phyloP scores from a whole-genome alignment of 768 basidiomycete species.

The Sarcomyxa edulis region DNA sequence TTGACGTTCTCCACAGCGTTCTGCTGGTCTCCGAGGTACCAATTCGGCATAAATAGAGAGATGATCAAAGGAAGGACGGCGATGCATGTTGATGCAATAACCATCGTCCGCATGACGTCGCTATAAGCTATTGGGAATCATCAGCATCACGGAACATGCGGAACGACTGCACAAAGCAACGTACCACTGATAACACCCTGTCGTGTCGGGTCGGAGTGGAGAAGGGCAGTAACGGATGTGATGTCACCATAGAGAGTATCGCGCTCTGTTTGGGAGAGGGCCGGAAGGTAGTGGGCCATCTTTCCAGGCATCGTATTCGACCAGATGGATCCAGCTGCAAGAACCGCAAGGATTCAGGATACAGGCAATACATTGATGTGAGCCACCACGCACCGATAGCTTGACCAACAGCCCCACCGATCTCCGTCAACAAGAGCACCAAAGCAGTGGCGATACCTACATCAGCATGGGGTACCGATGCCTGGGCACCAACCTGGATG shows the following conservation, averaged over 20 bases:
- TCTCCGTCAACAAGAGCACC: conserved; percentile 63
- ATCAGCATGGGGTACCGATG: conserved; percentile 57
- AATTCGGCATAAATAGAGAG: conserved; percentile 57
- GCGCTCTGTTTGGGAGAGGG: conserved; percentile 35
- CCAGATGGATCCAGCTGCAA: conserved; percentile 59
- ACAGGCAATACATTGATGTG: conserved; percentile 4
- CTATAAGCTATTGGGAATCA: conserved; percentile 33
- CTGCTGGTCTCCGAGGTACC: conserved; percentile 64
- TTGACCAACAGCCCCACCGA: conserved; percentile 62
- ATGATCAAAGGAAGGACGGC: conserved; percentile 55
- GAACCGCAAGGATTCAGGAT: too few species aligned
- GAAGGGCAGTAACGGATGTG: conserved; percentile 39
- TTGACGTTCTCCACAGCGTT: conserved; percentile 57
- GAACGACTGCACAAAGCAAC: too few species aligned
- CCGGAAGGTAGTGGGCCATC: conserved; percentile 51
- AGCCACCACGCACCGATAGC: conserved; percentile 41
- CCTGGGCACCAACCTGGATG: conserved; percentile 59
- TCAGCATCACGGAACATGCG: neutral
- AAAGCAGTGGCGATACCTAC: conserved; percentile 65
- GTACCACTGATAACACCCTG: conserved; percentile 55
- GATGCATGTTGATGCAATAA: conserved; percentile 46
- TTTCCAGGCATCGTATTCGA: conserved; percentile 59
- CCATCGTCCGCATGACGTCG: conserved; percentile 53
- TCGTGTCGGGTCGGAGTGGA: conserved; percentile 51
- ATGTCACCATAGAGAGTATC: conserved; percentile 52